Percentiles rank a stretch among this genome's conserved stretches.
These are phyloP conservation scores for Prasinococcaceae sp. DNA, from an alignment of 139 green algal species.

Conservation along the genomic window DNA sequence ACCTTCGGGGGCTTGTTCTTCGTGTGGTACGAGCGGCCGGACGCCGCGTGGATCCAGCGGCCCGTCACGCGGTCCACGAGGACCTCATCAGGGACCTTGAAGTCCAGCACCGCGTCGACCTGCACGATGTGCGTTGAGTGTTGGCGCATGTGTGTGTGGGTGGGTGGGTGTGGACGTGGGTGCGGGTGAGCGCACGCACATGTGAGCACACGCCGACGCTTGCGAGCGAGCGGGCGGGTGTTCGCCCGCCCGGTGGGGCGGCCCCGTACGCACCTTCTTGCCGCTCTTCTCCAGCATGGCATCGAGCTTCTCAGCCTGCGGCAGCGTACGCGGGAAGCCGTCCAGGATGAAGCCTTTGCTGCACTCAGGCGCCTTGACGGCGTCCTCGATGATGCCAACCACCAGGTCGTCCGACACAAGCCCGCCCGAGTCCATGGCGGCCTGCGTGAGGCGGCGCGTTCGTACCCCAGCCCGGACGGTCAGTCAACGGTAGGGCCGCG, in stretches of 20 bases:
- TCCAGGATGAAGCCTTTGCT: slow-evolving; percentile 91
- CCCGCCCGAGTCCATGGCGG: slow-evolving; percentile 80
- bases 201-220: not conserved
- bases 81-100: slow-evolving; percentile 64
- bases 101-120: slow-evolving; percentile 89
- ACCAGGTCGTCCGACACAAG: slow-evolving; percentile 95
- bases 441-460: too few species aligned
- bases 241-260: too few species aligned
- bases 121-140: too few species aligned
- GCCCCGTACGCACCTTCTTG: too few species aligned
- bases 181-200: too few species aligned
- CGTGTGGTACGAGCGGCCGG: slow-evolving; percentile 86
- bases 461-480: too few species aligned
- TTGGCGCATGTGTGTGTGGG: too few species aligned
- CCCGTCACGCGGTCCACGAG: slow-evolving; percentile 83
- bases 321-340: slow-evolving; percentile 79
- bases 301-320: slow-evolving; percentile 65
- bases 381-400: slow-evolving; percentile 87
- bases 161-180: too few species aligned
- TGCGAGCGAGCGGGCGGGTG: too few species aligned
- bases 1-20: slow-evolving; percentile 83
- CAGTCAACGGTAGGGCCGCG: too few species aligned
- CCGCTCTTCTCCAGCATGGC: slow-evolving; percentile 68
- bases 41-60: slow-evolving; percentile 74
- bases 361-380: slow-evolving; percentile 74